Conservation (phyloP, 345 rosid species). For the Excoecaria cochinchinensis region DNA sequence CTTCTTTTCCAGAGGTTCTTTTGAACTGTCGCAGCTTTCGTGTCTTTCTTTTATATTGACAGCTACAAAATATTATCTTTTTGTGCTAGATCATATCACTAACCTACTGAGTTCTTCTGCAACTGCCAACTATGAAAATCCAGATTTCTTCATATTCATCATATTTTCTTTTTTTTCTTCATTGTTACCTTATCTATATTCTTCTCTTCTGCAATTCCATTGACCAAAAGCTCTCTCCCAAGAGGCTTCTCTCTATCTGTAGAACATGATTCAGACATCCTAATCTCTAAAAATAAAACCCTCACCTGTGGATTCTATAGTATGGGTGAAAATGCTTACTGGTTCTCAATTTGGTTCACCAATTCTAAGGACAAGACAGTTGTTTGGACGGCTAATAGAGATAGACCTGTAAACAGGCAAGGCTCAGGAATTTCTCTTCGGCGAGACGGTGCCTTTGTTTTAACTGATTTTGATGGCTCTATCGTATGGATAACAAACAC, state of each 20-base stretch:
- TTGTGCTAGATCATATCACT: too few species aligned
- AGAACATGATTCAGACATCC: constrained; percentile 24
- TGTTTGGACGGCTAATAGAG: constrained; percentile 50
- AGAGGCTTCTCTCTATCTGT: constrained; percentile 35
- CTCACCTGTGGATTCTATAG: constrained; percentile 47
- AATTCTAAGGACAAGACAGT: constrained; percentile 29
- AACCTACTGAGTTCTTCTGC: too few species aligned
- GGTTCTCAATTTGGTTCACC: constrained; percentile 47
- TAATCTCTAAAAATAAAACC: constrained; percentile 32
- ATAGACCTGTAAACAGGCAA: constrained; percentile 39
- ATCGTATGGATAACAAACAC: constrained; percentile 36
- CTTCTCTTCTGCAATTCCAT: constrained; percentile 15
- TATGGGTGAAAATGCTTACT: constrained; percentile 40
- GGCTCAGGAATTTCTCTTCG: constrained; percentile 39
- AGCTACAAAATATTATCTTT: too few species aligned
- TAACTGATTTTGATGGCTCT: constrained; percentile 38
- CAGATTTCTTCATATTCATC: background rate
- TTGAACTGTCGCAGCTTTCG: too few species aligned
- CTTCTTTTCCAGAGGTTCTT: too few species aligned
- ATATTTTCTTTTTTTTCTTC: background rate
- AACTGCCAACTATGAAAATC: background rate
- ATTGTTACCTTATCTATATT: constrained; percentile 3
- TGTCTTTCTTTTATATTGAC: too few species aligned
- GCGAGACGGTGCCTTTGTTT: constrained; percentile 30
- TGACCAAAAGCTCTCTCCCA: constrained; percentile 6